Evolutionary conservation across 805 yeast species (phyloP), one percentile per base, ranked within the genome.

Genomic region (Ogataea paraovalis): DNA sequence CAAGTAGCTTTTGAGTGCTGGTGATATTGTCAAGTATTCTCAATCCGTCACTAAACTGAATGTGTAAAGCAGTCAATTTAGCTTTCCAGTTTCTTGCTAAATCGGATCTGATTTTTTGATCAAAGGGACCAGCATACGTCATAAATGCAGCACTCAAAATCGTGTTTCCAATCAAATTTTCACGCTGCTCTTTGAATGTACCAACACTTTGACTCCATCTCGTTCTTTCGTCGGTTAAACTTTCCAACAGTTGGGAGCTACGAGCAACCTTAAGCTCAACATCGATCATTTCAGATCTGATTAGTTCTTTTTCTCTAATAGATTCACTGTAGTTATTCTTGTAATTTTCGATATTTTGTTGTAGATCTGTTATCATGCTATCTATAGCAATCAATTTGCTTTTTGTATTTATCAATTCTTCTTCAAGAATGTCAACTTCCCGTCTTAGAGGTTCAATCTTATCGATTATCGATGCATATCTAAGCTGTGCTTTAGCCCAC

Each of bases 401-500:
- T 54, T 74, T 75, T 0, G 91, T 84, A 50, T 79, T 80, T 7
- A 67, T 61, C 0, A 90, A 77, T 21, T 79, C 82, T 1, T 60
- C 60, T 59, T 90, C 92, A 8, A 92, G 70, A 4, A 52, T 58
- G 7, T 56, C 57, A 3, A 89, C 86, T 55, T 90, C 96, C 4
- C 71, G 71, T 47, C 82, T 70, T 55, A 92, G 65, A 0, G 98
- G 98, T 0, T 80, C 85, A 22, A 92, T 77, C 43, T 74, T 76
- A 33, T 85, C 85, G 39, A 88, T 67, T 20, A 90, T 85, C 1
- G 78, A 59, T 0, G 92, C 78, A 59, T 85, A 92, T n/a, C 74
- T 70, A n/a, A 90, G 71, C 53, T 92, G 97, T 0, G 98, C 97
- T 45, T 75, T 74, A 0, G 90, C 91, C 98, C 98, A 92, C 51